These are phyloP conservation scores for Exophiala xenobiotica DNA, from an alignment of 2,329 filamentous ascomycete genomes.

Conservation along the genomic window DNA sequence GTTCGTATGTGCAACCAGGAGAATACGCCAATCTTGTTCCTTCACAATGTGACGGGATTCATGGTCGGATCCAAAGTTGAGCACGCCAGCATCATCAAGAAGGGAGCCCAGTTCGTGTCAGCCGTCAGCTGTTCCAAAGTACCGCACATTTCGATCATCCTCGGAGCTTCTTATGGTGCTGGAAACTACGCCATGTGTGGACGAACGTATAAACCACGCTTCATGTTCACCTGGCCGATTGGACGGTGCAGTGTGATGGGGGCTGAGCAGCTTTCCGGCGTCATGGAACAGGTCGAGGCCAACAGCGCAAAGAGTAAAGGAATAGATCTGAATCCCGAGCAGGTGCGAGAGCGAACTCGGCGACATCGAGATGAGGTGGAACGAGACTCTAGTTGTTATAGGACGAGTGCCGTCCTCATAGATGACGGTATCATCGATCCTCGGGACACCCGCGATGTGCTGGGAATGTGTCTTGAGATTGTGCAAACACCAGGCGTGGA, in stretches of 20 bases:
- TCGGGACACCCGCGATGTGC: slow-evolving; percentile 39
- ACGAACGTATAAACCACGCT: slow-evolving; percentile 42
- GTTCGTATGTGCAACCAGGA: slow-evolving; percentile 47
- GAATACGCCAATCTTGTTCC: slow-evolving; percentile 45
- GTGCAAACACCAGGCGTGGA: slow-evolving; percentile 32
- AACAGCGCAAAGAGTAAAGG: slow-evolving; percentile 33
- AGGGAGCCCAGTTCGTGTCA: slow-evolving; percentile 47
- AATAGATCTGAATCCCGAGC: slow-evolving; percentile 27
- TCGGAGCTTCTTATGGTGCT: slow-evolving; percentile 48
- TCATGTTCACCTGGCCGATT: slow-evolving; percentile 45
- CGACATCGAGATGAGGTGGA: slow-evolving; percentile 33
- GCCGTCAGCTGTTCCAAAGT: slow-evolving; percentile 47
- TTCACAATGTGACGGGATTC: slow-evolving; percentile 51
- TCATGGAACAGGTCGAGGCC: slow-evolving; percentile 39
- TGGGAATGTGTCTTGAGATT: slow-evolving; percentile 40
- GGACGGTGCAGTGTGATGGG: slow-evolving; percentile 46
- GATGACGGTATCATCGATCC: slow-evolving; percentile 43
- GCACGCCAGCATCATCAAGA: slow-evolving; percentile 46
- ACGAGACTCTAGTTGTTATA: slow-evolving; percentile 38
- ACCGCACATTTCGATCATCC: slow-evolving; percentile 47
- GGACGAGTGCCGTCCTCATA: slow-evolving; percentile 36
- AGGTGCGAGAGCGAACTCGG: slow-evolving; percentile 31
- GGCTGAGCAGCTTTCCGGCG: slow-evolving; percentile 41
- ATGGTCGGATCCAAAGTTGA: slow-evolving; percentile 51
- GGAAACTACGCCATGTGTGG: slow-evolving; percentile 52